Evolutionary conservation across 495 filamentous ascomycete species (phyloP).

Genomic region (Rusavskia elegans): DNA sequence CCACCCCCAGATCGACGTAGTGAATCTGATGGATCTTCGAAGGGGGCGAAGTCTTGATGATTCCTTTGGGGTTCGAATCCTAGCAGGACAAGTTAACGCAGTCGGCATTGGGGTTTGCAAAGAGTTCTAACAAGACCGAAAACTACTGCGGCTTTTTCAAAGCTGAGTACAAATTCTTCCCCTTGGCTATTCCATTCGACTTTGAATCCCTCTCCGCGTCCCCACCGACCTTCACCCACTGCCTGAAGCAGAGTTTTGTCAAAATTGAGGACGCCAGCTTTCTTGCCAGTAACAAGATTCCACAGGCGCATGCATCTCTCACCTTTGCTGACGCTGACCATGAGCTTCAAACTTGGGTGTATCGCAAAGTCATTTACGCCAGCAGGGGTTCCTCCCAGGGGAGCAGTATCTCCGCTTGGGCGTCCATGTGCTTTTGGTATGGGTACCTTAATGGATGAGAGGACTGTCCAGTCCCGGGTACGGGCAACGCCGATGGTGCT

Average conservation of each 20-base stretch:
- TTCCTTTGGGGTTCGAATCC: conserved; percentile 66
- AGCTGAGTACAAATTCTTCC: conserved; percentile 76
- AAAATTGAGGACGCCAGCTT: conserved; percentile 82
- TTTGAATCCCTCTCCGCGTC: conserved; percentile 65
- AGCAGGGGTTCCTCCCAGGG: conserved; percentile 63
- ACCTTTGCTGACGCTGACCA: conserved; percentile 76
- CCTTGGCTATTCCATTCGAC: conserved; percentile 63
- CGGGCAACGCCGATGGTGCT: conserved; percentile 74
- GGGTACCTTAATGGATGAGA: conserved; percentile 84
- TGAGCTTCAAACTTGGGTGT: conserved; percentile 90
- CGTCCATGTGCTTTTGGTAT: conserved; percentile 67
- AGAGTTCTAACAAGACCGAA: conserved; percentile 52
- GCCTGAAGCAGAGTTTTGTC: conserved; percentile 45
- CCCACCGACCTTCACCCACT: conserved; percentile 59
- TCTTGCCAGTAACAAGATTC: conserved; percentile 94
- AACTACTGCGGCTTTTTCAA: conserved; percentile 71
- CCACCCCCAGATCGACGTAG: conserved; percentile 41
- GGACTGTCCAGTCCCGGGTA: conserved; percentile 73
- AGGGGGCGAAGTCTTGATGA: conserved; percentile 45
- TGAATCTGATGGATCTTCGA: conserved; percentile 72
- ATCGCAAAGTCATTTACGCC: conserved; percentile 92
- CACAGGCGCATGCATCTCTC: conserved; percentile 86
- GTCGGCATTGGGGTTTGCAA: no score
- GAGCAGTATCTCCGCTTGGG: conserved; percentile 81
- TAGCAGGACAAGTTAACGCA: conserved; percentile 6